Conservation (phyloP, 257 asterid species). For the Solanum piurae region DNA sequence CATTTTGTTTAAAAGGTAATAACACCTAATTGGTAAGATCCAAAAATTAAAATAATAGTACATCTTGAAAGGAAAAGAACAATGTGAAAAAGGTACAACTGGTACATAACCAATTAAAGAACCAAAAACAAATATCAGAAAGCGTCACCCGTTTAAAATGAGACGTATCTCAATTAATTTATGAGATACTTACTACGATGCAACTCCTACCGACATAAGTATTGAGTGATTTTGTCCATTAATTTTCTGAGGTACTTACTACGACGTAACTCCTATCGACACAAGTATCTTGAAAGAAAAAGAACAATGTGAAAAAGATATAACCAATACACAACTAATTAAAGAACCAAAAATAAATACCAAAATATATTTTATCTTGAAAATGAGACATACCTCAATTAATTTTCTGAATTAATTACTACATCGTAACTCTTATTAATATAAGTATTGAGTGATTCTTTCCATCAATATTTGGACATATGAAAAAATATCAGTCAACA, state of each 20-base stretch:
- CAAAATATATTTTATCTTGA: too few relatives aligned
- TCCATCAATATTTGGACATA: neutral
- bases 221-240: too few relatives aligned
- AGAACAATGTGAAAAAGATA: neutral
- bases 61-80: neutral
- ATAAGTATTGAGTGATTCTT: neutral
- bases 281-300: neutral
- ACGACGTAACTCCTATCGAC: too few relatives aligned
- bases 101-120: neutral
- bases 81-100: neutral
- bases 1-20: neutral
- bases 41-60: neutral
- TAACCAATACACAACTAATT: neutral
- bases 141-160: too few relatives aligned
- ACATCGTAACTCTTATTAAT: too few relatives aligned
- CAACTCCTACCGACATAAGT: neutral
- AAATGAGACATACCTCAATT: too few relatives aligned
- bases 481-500: neutral
- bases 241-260: too few relatives aligned
- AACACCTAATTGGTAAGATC: neutral
- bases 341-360: neutral
- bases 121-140: neutral
- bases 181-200: rapidly evolving
- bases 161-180: too few relatives aligned
- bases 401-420: too few relatives aligned